These are phyloP conservation scores for Pisolithus sp. DNA, from an alignment of 768 basidiomycete genomes.

Conservation along the genomic window DNA sequence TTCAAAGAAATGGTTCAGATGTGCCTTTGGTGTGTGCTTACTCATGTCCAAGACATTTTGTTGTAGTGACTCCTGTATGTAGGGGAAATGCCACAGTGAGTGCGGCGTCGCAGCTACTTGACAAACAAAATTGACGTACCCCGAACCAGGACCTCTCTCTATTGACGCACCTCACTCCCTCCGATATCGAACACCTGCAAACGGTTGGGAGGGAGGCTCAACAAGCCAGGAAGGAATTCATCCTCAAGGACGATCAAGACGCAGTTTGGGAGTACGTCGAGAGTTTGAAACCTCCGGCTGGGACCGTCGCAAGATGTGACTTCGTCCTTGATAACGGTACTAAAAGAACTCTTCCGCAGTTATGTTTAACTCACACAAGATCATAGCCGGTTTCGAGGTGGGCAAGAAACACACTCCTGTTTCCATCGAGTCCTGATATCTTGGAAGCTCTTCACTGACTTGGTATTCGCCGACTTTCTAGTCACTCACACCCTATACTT, in stretches of 20 bases:
- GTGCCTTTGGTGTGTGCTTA: constrained; percentile 57
- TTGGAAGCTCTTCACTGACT: constrained; percentile 79
- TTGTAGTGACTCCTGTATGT: neutral
- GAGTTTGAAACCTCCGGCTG: constrained; percentile 36
- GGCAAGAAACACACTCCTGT: neutral
- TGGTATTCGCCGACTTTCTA: constrained; percentile 90
- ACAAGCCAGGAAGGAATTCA: constrained; percentile 66
- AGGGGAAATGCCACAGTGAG: constrained; percentile 93
- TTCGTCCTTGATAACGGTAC: constrained; percentile 89
- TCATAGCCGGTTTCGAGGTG: constrained; percentile 85
- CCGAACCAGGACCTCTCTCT: constrained; percentile 79
- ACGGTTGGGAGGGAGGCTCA: constrained; percentile 75
- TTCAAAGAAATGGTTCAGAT: constrained; percentile 88
- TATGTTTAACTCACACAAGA: neutral
- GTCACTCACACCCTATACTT: constrained; percentile 85
- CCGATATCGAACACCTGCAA: constrained; percentile 81
- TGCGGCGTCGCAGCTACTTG: neutral
- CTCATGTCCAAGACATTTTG: too few species aligned
- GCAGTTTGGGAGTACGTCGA: constrained; percentile 69
- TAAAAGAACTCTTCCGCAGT: constrained; percentile 3
- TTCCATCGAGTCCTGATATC: neutral
- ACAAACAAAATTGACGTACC: neutral
- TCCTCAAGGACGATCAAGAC: constrained; percentile 79
- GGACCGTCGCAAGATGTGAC: constrained; percentile 49
- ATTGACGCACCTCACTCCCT: constrained; percentile 75